Base-by-base conservation (phyloP, 495 filamentous ascomycete genomes). In the Polyplosphaeria fusca region DNA sequence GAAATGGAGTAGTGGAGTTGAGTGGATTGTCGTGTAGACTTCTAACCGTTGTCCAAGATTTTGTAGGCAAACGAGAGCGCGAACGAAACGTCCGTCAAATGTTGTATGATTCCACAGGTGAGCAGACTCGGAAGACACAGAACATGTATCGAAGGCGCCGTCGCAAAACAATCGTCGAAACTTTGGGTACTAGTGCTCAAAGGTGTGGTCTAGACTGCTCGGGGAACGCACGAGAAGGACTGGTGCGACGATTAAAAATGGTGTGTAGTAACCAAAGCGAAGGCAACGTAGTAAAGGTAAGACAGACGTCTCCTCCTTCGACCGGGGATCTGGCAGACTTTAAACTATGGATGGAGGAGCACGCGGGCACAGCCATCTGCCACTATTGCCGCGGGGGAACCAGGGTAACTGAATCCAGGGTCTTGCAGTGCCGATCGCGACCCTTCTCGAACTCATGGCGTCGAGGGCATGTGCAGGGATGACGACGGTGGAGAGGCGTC, bases 281-380 rank as follows among this genome's bases (percentile, higher is more conserved):
- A 19, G 43, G 19, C 23, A 39, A 35, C 30, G 14, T 35, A 26
- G 40, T 40, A 5, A 12, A 37, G 39, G 30, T 7, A 12, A n/a
- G n/a, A n/a, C n/a, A n/a, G n/a, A n/a, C n/a, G n/a, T n/a, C n/a
- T n/a, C n/a, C n/a, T n/a, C n/a, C n/a, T n/a, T n/a, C n/a, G 26
- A 46, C 40, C 46, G 43, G 56, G 56, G 49, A 38, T 13, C 7
- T 18, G 42, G 30, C 40, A 53, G 49, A 52, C 40, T 53, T 52
- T 60, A 40, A 53, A 60, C 32, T 30, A 24, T 23, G 32, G 32
- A 23, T 11, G 20, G 40, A 46, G 24, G 56, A 52, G 56, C 56
- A 60, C 56, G 56, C 56, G 56, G 56, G 53, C 56, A 47, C 27
- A 30, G 27, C 47, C 55, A 48, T n/a, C n/a, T n/a, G n/a, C n/a